A percentile compares a stretch with the other conserved stretches of the same genome.
Evolutionary conservation across 495 filamentous ascomycete species (phyloP).

Genomic region (Hyphodiscus hymeniophilus): DNA sequence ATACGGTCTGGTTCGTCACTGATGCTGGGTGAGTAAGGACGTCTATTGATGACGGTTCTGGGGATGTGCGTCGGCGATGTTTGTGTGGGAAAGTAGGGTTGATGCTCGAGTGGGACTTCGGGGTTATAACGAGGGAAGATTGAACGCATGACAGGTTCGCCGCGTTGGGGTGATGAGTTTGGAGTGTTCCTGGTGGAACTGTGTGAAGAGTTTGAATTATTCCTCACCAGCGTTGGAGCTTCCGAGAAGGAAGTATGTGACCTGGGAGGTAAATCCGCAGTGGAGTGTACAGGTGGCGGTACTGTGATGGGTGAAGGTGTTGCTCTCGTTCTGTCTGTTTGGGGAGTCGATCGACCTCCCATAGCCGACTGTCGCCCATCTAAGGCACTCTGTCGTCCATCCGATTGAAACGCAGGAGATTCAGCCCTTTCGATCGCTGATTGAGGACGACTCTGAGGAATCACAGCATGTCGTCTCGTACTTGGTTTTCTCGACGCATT

Average conservation of each 20-base stretch:
- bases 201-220: constrained; percentile 36
- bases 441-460: constrained; percentile 10
- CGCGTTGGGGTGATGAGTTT: constrained; percentile 19
- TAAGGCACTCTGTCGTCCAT: constrained; percentile 23
- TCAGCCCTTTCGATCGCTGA: constrained; percentile 24
- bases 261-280: constrained; percentile 28
- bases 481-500: constrained; percentile 18
- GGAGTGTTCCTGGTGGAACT: constrained; percentile 39
- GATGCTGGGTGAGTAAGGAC: constrained; percentile 43
- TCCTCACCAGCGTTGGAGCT: constrained; percentile 39
- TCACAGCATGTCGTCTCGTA: constrained; percentile 11
- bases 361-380: constrained; percentile 19
- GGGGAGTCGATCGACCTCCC: constrained; percentile 16
- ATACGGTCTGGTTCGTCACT: constrained; percentile 12
- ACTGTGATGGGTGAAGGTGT: constrained; percentile 29
- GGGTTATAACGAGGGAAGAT: constrained; percentile 83
- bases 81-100: constrained; percentile 59
- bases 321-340: constrained; percentile 17
- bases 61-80: constrained; percentile 45
- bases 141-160: constrained; percentile 44
- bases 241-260: constrained; percentile 43
- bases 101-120: constrained; percentile 55
- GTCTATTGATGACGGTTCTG: constrained; percentile 44
- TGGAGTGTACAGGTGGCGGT: constrained; percentile 27
- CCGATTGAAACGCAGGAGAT: constrained; percentile 31